A percentile compares a stretch with the other conserved stretches of the same genome.
phyloP scores from a whole-genome alignment of 495 filamentous ascomycete species.

The Daldinia caldariorum region DNA sequence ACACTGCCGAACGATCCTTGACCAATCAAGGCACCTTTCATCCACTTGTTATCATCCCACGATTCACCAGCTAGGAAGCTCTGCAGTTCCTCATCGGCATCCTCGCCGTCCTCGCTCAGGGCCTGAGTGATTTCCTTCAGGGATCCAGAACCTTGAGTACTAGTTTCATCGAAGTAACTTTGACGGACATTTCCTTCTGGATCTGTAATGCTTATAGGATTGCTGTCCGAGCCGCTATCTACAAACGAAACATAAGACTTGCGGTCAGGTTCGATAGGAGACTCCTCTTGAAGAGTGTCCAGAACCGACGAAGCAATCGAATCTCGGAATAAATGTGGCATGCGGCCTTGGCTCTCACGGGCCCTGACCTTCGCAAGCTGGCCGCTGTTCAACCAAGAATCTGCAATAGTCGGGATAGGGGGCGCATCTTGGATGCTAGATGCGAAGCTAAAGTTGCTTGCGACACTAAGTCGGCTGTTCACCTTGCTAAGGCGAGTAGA shows the following conservation, averaged over 20 bases:
- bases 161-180: conserved; percentile 86
- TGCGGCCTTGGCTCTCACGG: conserved; percentile 53
- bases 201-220: conserved; percentile 73
- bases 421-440: conserved; percentile 89
- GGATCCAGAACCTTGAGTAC: conserved; percentile 68
- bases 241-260: conserved; percentile 95
- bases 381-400: conserved; percentile 81
- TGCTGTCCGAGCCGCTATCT: conserved; percentile 78
- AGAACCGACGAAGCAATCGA: conserved; percentile 88
- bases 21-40: conserved; percentile 97
- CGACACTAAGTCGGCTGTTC: conserved; percentile 89
- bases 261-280: conserved; percentile 85
- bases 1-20: conserved; percentile 98
- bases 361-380: conserved; percentile 61
- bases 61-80: conserved; percentile 89
- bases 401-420: conserved; percentile 95
- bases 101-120: conserved; percentile 87
- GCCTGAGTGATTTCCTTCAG: conserved; percentile 67
- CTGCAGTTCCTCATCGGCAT: conserved; percentile 79
- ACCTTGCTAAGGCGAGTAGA: conserved; percentile 90
- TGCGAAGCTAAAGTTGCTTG: conserved; percentile 91
- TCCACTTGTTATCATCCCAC: conserved; percentile 97
- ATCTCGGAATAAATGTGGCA: conserved; percentile 72
- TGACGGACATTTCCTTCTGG: conserved; percentile 74
- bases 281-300: conserved; percentile 89